Percentiles rank a stretch among this genome's conserved stretches.
These are phyloP conservation scores for Strobilomyces confusus DNA, from an alignment of 768 basidiomycete species.

Conservation along the genomic window DNA sequence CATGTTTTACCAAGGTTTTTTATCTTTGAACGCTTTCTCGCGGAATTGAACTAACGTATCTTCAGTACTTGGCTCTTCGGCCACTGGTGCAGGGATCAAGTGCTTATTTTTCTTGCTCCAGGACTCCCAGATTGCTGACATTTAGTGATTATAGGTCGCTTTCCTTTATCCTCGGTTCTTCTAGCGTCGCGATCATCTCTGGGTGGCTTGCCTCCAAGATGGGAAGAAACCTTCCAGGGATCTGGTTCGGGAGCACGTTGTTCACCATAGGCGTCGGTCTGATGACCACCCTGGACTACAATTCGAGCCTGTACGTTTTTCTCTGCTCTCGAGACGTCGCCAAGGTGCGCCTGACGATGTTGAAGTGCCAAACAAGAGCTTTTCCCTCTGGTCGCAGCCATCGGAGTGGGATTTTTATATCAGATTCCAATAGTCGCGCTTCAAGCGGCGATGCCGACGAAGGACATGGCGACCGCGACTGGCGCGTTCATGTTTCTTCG, in stretches of 20 bases:
- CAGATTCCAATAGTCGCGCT: slow-evolving; percentile 66
- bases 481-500: slow-evolving; percentile 69
- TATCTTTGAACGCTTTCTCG: neutral
- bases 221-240: slow-evolving; percentile 53
- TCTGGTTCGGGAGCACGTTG: slow-evolving; percentile 60
- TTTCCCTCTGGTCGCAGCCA: slow-evolving; percentile 58
- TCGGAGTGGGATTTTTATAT: slow-evolving; percentile 64
- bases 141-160: slow-evolving; percentile 52
- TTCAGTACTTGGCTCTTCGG: slow-evolving; percentile 60
- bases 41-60: neutral
- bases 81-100: slow-evolving; percentile 66
- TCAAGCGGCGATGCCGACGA: slow-evolving; percentile 82
- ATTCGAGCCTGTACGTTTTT: slow-evolving; percentile 47
- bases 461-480: slow-evolving; percentile 80
- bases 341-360: slow-evolving; percentile 1
- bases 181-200: slow-evolving; percentile 48
- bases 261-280: slow-evolving; percentile 66
- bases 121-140: neutral
- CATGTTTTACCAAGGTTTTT: slow-evolving; percentile 59
- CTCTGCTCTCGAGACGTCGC: neutral
- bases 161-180: slow-evolving; percentile 59
- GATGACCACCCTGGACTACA: slow-evolving; percentile 63
- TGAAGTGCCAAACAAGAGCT: slow-evolving; percentile 56
- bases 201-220: slow-evolving; percentile 60
- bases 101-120: slow-evolving; percentile 41